These are phyloP conservation scores for Nakazawaea holstii DNA, from an alignment of 805 yeast species.

Conservation along the genomic window DNA sequence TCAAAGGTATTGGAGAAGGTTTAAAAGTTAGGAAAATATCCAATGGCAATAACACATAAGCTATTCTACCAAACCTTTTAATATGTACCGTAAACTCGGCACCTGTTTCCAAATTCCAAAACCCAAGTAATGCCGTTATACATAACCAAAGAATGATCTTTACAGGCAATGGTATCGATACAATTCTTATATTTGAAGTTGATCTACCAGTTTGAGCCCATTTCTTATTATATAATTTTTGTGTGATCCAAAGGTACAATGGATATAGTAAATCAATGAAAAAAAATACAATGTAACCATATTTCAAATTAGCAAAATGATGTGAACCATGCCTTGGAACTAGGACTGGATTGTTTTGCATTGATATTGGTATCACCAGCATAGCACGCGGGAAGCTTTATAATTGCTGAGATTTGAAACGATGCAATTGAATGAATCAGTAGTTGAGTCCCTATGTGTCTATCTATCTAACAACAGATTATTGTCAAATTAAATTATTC, in stretches of 20 bases:
- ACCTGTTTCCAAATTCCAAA: slow-evolving; percentile 28
- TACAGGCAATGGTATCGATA: slow-evolving; percentile 28
- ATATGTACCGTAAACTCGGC: slow-evolving; percentile 30
- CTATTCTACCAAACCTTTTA: slow-evolving; percentile 59
- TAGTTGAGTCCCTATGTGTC: no score
- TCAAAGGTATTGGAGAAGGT: slow-evolving; percentile 45
- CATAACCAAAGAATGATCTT: slow-evolving; percentile 30
- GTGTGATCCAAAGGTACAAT: slow-evolving; percentile 25
- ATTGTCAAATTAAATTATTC: no score
- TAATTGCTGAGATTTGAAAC: no score
- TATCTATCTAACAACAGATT: no score
- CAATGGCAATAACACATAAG: slow-evolving; percentile 54
- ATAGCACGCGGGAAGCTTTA: no score
- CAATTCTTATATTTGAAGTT: slow-evolving; percentile 25
- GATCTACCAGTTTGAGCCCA: slow-evolving; percentile 37
- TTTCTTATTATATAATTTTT: slow-evolving; percentile 25
- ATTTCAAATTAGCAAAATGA: slow-evolving; percentile 54
- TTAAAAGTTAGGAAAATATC: slow-evolving; percentile 50
- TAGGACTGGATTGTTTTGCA: neutral
- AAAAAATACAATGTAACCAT: slow-evolving; percentile 49
- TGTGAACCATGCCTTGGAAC: slow-evolving; percentile 41
- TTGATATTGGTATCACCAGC: neutral
- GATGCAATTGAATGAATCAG: no score
- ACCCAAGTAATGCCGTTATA: slow-evolving; percentile 25
- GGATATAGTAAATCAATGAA: slow-evolving; percentile 35